Base-by-base conservation (phyloP, 768 basidiomycete genomes). In the Leccinum barrowsii region DNA sequence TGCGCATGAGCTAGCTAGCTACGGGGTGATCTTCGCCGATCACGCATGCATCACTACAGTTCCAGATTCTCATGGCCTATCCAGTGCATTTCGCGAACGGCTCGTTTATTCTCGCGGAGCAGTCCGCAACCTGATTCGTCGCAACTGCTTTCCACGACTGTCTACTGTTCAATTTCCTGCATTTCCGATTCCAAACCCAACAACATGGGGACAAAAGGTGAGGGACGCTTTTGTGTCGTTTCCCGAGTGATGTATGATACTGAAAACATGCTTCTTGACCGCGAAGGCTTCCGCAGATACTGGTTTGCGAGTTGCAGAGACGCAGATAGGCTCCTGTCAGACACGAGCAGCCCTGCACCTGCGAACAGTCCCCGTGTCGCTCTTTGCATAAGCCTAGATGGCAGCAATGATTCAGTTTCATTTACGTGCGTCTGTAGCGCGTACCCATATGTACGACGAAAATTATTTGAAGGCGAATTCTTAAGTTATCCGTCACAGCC, bases 41-140 rank as follows among this genome's bases (percentile, higher is more conserved):
- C 65, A 69, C 30, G 65, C 65, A 5, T 69, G 67, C 26, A 30
- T 67, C 13, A 69, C 67, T 11, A 49, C 63, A 1, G 17, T 67
- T 22, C 57, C 57, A 17, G 54, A 60, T 22, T 46, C 24, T 22
- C 55, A 24, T 37, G 54, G 30, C 4, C 54, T 63, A 34, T 22
- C 56, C 12, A 24, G 40, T 44, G 48, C 48, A 7, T 55, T 61
- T 46, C 59, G 46, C 47, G 56, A 65, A 13, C 64, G 66, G 32
- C 28, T 59, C 47, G 13, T 59, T 10, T 24, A 58, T 34, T 67
- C 66, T 15, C 59, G 50, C 46, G 54, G 40, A 21, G 49, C 35
- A 37, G 53, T 60, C 42, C 59, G 55, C 28, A 53, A 56, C 50
- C 22, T 67, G 47, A 59, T 67, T 57, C 30, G 42, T 50, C 62